A percentile compares a stretch with the other conserved stretches of the same genome.
Evolutionary conservation across 1,284 basidiomycete genomes (phyloP).

Genomic region (Heterobasidion parviporum): DNA sequence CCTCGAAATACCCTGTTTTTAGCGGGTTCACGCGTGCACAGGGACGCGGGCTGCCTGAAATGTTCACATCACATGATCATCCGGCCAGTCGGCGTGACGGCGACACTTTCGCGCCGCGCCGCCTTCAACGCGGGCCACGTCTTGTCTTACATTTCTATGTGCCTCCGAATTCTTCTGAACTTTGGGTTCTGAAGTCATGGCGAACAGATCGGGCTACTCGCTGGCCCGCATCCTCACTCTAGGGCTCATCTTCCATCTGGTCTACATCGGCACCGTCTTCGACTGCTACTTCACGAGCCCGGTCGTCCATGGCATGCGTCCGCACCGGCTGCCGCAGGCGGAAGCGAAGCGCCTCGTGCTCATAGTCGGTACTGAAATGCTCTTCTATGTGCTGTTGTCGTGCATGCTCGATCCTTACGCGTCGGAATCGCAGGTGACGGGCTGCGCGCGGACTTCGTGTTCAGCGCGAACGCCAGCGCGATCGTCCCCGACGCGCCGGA

Average conservation of each 20-base stretch:
- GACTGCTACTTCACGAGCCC: conserved; percentile 87
- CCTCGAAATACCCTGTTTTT: too few species aligned
- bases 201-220: background rate
- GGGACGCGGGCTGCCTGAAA: too few species aligned
- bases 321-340: conserved; percentile 34
- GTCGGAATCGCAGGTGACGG: conserved; percentile 53
- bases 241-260: conserved; percentile 68
- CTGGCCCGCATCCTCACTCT: conserved; percentile 40
- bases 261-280: conserved; percentile 72
- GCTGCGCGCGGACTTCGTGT: conserved; percentile 76
- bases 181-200: too few species aligned
- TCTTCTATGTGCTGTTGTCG: background rate
- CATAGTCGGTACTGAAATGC: conserved; percentile 53
- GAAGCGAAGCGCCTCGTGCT: conserved; percentile 71
- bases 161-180: too few species aligned
- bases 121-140: too few species aligned
- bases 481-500: conserved; percentile 42
- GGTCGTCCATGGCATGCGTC: conserved; percentile 67
- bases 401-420: background rate
- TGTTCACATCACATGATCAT: too few species aligned
- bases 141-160: too few species aligned
- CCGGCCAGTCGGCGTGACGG: too few species aligned
- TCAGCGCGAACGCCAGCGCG: conserved; percentile 55
- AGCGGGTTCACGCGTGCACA: too few species aligned
- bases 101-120: too few species aligned